Evolutionary conservation across 495 filamentous ascomycete species (phyloP), one percentile per base, ranked within the genome.

Genomic region (Cercophora sp.): DNA sequence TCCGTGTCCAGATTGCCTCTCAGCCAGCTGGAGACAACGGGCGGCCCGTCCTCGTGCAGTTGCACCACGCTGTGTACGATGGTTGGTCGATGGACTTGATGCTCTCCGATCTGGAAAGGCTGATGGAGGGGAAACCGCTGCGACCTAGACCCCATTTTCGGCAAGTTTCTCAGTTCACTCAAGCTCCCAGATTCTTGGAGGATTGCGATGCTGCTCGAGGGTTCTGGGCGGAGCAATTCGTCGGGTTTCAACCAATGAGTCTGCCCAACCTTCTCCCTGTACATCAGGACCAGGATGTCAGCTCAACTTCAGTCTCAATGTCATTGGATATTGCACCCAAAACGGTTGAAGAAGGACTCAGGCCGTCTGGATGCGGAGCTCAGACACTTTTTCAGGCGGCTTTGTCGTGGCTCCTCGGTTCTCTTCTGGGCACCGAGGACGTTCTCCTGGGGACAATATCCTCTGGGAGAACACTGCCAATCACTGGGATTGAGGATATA

Each of bases 11-110:
- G 40, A 61, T 89, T 1, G 46, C 54, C 8, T 9, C 6, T n/a
- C 13, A 44, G 5, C 2, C 44, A 0, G 13, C 18, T 5, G 47
- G 56, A 9, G 55, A 40, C 19, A 32, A 48, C 3, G 49, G 60
- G 1, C 52, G 52, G 3, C n/a, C n/a, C n/a, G 48, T 78, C 2
- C 64, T 76, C 1, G 34, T 85, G 8, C 75, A 76, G 31, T 76
- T 94, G 24, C 85, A 92, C 54, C 89, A 94, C 67, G 80, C 85
- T 0, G 61, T 91, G 0, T 93, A 93, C 57, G 89, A 94, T 59
- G 89, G 87, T 5, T 94, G 89, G 89, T 88, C 86, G 4, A 76
- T 87, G 60, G 88, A 92, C 47, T 65, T 89, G 26, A 64, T 93
- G 0, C 59, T 89, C 18, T 68, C 73, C 3, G 87, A 92, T 59